Evolutionary conservation across 2,329 filamentous ascomycete species (phyloP).

Genomic region (Diaporthe helianthi): DNA sequence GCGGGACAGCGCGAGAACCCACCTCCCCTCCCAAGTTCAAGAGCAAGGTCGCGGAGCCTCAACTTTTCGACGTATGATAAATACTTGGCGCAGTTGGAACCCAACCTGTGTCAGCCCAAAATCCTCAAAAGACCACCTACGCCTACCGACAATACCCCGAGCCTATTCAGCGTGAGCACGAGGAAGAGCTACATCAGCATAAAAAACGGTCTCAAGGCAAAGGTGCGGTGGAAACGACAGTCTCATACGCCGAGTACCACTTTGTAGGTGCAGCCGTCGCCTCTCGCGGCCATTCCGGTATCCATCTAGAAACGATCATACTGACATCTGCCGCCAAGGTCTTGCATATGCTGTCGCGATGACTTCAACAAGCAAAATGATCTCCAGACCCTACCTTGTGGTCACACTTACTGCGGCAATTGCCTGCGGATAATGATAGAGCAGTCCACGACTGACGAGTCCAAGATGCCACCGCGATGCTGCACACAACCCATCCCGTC

Average conservation of each 20-base stretch:
- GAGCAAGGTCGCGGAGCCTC: constrained; percentile 47
- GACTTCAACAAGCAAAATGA: constrained; percentile 53
- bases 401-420: constrained; percentile 63
- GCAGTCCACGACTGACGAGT: constrained; percentile 62
- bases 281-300: neutral
- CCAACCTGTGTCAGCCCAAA: constrained; percentile 52
- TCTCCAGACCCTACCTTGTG: constrained; percentile 61
- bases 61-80: constrained; percentile 60
- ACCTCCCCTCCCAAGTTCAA: constrained; percentile 37
- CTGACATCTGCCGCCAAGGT: constrained; percentile 46
- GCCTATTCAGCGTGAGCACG: constrained; percentile 53
- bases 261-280: constrained; percentile 22
- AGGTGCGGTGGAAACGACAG: constrained; percentile 51
- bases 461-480: constrained; percentile 68
- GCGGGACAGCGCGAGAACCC: constrained; percentile 37
- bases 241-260: constrained; percentile 42
- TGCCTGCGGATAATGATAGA: constrained; percentile 62
- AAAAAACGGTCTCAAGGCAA: constrained; percentile 52
- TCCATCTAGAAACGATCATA: neutral
- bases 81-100: constrained; percentile 55
- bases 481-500: constrained; percentile 63
- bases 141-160: constrained; percentile 44
- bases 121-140: constrained; percentile 44
- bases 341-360: constrained; percentile 64
- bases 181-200: constrained; percentile 54